Base-by-base conservation (phyloP, 1,139 yeast genomes). In the Lodderomyces orthopsilosis region DNA sequence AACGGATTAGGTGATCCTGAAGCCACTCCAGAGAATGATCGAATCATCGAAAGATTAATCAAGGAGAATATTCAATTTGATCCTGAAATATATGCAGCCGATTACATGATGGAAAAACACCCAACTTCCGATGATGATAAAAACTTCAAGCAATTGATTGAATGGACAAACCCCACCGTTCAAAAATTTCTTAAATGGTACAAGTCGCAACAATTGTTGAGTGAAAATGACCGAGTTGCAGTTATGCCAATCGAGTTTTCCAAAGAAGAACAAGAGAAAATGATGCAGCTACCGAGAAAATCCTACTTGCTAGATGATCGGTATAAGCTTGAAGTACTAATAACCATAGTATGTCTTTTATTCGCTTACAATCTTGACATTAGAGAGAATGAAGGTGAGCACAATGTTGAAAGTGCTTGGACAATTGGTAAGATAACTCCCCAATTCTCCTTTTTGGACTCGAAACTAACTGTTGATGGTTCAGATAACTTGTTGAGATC, bases 351-450 rank as follows among this genome's bases (percentile, higher is more conserved):
- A 0, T 79, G 88, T 17, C 50, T 90, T 1, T 55, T 93, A 17
- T 93, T 86, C 62, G 81, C 87, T 0, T 85, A 81, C 54, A 76
- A 79, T 46, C 90, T 83, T 57, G 98, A 93, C 49, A 60, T 75
- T 40, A 68, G 96, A 33, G 86, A 85, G 42, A 85, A 81, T 23
- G 78, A 74, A 55, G 96, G 95, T 8, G 95, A 86, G 18, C 80
- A 81, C 42, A 88, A 81, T 17, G 81, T 85, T 7, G 98, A 93
- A 62, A 85, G 95, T 48, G 90, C 95, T 0, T 93, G 98, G 98
- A 84, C 94, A 0, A 75, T 93, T 12, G 98, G 98, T 1, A 89
- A 85, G 54, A 59, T 93, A 28, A 68, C 83, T 0, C 96, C 98
- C 0, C 93, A 88, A 54, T 65, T 91, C 33, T 61, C 91, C 6